A percentile compares a stretch with the other conserved stretches of the same genome.
Conservation (phyloP, 1,284 basidiomycete species). For the Sporisorium sorghi region DNA sequence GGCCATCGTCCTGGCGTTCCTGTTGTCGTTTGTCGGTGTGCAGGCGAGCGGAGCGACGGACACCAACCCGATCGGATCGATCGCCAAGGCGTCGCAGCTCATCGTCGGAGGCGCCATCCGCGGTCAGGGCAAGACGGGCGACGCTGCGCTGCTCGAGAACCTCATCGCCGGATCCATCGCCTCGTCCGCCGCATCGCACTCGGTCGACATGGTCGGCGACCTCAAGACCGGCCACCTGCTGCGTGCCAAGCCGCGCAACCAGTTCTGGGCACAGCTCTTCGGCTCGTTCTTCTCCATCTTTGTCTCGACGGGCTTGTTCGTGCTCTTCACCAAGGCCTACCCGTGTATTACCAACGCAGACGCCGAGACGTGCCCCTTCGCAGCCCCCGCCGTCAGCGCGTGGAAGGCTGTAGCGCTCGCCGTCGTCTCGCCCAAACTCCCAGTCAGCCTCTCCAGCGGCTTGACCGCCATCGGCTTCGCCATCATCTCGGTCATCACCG, state of each 20-base stretch:
- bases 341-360: conserved; percentile 74
- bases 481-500: conserved; percentile 72
- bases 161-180: conserved; percentile 75
- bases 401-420: conserved; percentile 77
- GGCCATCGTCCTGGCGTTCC: conserved; percentile 72
- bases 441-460: conserved; percentile 69
- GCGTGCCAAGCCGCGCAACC: conserved; percentile 76
- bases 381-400: conserved; percentile 75
- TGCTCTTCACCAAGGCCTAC: conserved; percentile 72
- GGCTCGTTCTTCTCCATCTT: conserved; percentile 58
- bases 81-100: conserved; percentile 64
- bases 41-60: conserved; percentile 70
- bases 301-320: conserved; percentile 53
- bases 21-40: conserved; percentile 79
- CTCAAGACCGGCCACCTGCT: conserved; percentile 80
- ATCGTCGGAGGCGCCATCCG: conserved; percentile 61
- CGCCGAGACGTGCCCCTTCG: conserved; percentile 73
- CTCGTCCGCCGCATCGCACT: conserved; percentile 75
- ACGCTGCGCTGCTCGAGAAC: conserved; percentile 74
- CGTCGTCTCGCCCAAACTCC: conserved; percentile 69
- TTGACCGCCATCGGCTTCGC: conserved; percentile 76
- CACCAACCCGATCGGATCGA: conserved; percentile 58
- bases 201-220: conserved; percentile 79
- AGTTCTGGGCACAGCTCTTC: conserved; percentile 75
- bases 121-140: conserved; percentile 71